Evolutionary conservation across 1,284 basidiomycete species (phyloP).

Genomic region (Pseudomicrostroma phylloplanum): DNA sequence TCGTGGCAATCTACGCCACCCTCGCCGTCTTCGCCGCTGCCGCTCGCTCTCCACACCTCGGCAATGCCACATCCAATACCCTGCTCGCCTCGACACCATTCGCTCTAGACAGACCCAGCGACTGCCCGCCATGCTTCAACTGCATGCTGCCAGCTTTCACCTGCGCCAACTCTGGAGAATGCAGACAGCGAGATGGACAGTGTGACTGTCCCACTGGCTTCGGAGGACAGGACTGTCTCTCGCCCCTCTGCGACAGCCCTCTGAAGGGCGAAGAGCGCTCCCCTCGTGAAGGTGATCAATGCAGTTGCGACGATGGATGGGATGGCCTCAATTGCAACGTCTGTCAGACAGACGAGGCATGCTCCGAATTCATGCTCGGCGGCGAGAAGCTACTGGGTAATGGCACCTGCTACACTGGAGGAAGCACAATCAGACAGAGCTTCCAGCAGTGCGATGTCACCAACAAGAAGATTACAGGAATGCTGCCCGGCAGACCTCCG

Average conservation of each 20-base stretch:
- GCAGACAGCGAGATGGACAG: constrained; percentile 79
- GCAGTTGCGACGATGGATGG: constrained; percentile 90
- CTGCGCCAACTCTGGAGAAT: constrained; percentile 62
- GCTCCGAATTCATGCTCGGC: constrained; percentile 26
- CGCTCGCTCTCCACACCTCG: constrained; percentile 1
- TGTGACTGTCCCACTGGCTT: constrained; percentile 85
- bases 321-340: constrained; percentile 75
- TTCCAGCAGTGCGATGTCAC: constrained; percentile 98
- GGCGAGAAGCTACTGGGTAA: constrained; percentile 55
- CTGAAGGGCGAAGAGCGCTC: constrained; percentile 76
- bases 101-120: constrained; percentile 10
- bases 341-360: constrained; percentile 25
- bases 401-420: constrained; percentile 90
- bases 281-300: constrained; percentile 57
- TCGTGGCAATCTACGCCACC: no score
- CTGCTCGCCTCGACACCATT: not conserved
- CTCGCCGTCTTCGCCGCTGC: constrained; percentile 25
- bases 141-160: constrained; percentile 36
- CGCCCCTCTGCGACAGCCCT: constrained; percentile 74
- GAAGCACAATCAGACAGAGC: constrained; percentile 80
- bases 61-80: not conserved
- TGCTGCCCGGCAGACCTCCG: constrained; percentile 77
- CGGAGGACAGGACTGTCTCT: constrained; percentile 77
- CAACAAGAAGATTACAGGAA: constrained; percentile 77
- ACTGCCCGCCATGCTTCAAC: constrained; percentile 40